Percentiles rank a stretch among this genome's conserved stretches.
Evolutionary conservation across 352 stramenopile genomes (phyloP).

Genomic region (Aphanomyces astaci): DNA sequence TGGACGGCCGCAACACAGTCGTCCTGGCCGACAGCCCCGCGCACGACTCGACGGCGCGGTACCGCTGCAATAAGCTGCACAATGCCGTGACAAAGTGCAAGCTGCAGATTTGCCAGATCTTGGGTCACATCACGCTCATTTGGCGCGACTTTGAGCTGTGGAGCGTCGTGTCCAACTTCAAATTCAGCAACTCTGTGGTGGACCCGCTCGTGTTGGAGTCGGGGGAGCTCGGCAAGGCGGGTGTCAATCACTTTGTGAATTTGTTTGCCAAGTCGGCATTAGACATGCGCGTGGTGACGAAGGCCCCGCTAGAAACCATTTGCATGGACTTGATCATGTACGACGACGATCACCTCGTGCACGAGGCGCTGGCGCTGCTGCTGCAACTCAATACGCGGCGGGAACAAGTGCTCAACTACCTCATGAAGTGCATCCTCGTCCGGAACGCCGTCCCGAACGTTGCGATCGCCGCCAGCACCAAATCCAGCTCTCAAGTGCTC

Average conservation of each 20-base stretch:
- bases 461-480: conserved; percentile 1
- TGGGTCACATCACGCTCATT: conserved; percentile 7
- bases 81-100: conserved; percentile 14
- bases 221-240: neutral
- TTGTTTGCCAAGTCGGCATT: conserved; percentile 8
- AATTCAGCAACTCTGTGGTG: neutral
- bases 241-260: neutral
- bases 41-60: conserved; percentile 8
- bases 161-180: conserved; percentile 12
- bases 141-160: conserved; percentile 22
- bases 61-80: conserved; percentile 18
- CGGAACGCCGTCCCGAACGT: neutral
- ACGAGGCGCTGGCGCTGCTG: conserved; percentile 8
- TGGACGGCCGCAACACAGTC: conserved; percentile 21
- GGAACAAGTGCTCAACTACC: conserved; percentile 15
- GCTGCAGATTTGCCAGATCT: conserved; percentile 20
- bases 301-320: conserved; percentile 8
- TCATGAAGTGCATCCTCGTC: conserved; percentile 11
- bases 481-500: conserved; percentile 14
- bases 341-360: conserved; percentile 16
- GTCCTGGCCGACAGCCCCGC: neutral
- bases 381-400: conserved; percentile 15
- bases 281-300: conserved; percentile 2
- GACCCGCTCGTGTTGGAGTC: neutral
- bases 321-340: conserved; percentile 25